Percentiles rank a stretch among this genome's conserved stretches.
phyloP scores from a whole-genome alignment of 2,329 filamentous ascomycete species.

The Graphilbum ipis-grandicollis region DNA sequence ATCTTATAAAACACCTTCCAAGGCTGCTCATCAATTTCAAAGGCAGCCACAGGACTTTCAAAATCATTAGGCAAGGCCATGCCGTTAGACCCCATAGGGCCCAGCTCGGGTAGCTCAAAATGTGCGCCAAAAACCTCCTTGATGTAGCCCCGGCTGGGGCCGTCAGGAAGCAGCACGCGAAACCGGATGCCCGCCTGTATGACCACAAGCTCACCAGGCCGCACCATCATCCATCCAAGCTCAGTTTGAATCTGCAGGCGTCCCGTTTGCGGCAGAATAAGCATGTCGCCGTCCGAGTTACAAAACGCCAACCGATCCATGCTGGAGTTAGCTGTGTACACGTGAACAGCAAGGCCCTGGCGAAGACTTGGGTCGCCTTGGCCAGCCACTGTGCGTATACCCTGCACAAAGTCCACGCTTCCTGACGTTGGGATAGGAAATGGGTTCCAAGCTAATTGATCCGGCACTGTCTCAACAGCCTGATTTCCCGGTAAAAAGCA shows the following conservation, averaged over 20 bases:
- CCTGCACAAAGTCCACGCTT: slow-evolving; percentile 25
- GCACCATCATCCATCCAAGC: slow-evolving; percentile 36
- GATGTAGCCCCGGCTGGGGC: slow-evolving; percentile 33
- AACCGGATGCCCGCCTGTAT: slow-evolving; percentile 50
- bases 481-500: slow-evolving; percentile 29
- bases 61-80: slow-evolving; percentile 51
- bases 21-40: slow-evolving; percentile 26
- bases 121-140: slow-evolving; percentile 48
- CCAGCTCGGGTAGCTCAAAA: slow-evolving; percentile 49
- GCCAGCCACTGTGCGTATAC: slow-evolving; percentile 29
- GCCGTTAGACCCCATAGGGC: slow-evolving; percentile 47
- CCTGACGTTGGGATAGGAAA: slow-evolving; percentile 14
- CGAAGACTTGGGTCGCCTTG: slow-evolving; percentile 29
- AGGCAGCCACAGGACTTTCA: slow-evolving; percentile 40
- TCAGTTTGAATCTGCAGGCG: slow-evolving; percentile 52
- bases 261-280: slow-evolving; percentile 49
- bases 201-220: slow-evolving; percentile 50
- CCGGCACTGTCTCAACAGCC: slow-evolving; percentile 24
- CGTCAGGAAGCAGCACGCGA: slow-evolving; percentile 32
- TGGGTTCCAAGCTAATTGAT: slow-evolving; percentile 21
- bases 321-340: slow-evolving; percentile 26
- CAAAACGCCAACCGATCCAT: slow-evolving; percentile 31
- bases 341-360: slow-evolving; percentile 30
- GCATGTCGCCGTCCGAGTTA: slow-evolving; percentile 47
- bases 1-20: slow-evolving; percentile 40